A percentile compares a stretch with the other conserved stretches of the same genome.
Evolutionary conservation across 257 asterid genomes (phyloP).

Genomic region (Schizonepeta tenuifolia): DNA sequence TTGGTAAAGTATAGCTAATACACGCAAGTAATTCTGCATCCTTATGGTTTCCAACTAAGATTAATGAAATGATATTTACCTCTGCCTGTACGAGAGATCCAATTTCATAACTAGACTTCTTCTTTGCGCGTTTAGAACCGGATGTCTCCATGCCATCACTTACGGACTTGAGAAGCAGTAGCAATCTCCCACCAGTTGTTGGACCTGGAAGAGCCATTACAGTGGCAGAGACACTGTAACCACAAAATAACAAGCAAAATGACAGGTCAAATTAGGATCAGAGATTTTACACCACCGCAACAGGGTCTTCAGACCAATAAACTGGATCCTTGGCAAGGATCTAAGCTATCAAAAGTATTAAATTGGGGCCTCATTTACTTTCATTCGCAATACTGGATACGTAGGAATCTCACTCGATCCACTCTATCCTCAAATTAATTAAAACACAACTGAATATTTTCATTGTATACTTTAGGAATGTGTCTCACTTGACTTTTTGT

Average conservation of each 20-base stretch:
- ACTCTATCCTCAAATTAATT: background rate
- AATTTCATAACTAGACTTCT: conserved; percentile 61
- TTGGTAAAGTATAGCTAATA: background rate
- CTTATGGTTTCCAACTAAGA: conserved; percentile 16
- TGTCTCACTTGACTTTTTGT: too few species aligned
- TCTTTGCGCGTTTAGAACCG: conserved; percentile 76
- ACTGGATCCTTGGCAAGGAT: conserved; percentile 5
- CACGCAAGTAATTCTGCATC: conserved; percentile 9
- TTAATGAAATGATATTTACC: conserved; percentile 48
- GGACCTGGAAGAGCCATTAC: conserved; percentile 77
- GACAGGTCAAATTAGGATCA: conserved; percentile 5
- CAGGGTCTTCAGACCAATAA: conserved; percentile 9
- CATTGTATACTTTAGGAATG: background rate
- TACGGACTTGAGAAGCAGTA: conserved; percentile 67
- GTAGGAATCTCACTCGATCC: background rate
- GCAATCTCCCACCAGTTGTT: conserved; percentile 75
- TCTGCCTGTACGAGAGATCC: conserved; percentile 88
- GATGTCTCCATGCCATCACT: conserved; percentile 62
- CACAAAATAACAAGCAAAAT: conserved; percentile 24
- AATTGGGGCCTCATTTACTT: background rate
- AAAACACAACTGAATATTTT: background rate
- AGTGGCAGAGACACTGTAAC: conserved; percentile 71
- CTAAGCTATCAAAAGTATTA: background rate
- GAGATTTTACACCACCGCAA: background rate
- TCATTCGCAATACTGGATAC: background rate